phyloP scores from a whole-genome alignment of 2,329 filamentous ascomycete species.

The Beauveria bassiana region DNA sequence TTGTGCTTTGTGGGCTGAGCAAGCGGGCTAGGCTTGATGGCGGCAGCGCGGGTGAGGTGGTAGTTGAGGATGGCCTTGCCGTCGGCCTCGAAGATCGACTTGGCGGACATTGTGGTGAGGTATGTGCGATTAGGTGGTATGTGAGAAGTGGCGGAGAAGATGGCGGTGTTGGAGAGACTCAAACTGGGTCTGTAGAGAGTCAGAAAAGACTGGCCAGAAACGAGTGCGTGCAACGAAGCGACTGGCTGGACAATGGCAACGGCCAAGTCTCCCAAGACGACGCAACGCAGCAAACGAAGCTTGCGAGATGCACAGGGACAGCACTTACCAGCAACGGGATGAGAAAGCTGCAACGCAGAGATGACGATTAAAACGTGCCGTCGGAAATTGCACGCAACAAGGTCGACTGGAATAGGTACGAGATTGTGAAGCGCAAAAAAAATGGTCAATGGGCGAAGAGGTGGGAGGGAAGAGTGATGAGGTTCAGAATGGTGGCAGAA shows the following conservation, averaged over 20 bases:
- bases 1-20: constrained; percentile 82
- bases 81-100: constrained; percentile 97
- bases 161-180: not conserved
- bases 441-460: constrained; percentile 7
- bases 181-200: not conserved
- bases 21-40: constrained; percentile 97
- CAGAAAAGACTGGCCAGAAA: constrained; percentile 7
- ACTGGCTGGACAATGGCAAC: not conserved
- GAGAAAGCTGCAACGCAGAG: not conserved
- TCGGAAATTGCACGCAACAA: not conserved
- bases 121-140: constrained; percentile 19
- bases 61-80: constrained; percentile 99
- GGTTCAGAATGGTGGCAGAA: constrained; percentile 8
- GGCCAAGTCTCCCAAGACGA: not conserved
- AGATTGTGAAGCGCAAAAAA: constrained; percentile 2
- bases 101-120: constrained; percentile 47
- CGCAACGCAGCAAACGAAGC: not conserved
- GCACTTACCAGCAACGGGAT: not conserved
- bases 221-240: not conserved
- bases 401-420: not conserved
- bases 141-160: constrained; percentile 14
- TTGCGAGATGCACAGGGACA: not conserved
- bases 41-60: constrained; percentile 93
- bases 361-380: not conserved
- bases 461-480: constrained; percentile 9